Evolutionary conservation across 345 rosid genomes (phyloP), one percentile per base, ranked within the genome.

Genomic region (Cochlearia excelsa): DNA sequence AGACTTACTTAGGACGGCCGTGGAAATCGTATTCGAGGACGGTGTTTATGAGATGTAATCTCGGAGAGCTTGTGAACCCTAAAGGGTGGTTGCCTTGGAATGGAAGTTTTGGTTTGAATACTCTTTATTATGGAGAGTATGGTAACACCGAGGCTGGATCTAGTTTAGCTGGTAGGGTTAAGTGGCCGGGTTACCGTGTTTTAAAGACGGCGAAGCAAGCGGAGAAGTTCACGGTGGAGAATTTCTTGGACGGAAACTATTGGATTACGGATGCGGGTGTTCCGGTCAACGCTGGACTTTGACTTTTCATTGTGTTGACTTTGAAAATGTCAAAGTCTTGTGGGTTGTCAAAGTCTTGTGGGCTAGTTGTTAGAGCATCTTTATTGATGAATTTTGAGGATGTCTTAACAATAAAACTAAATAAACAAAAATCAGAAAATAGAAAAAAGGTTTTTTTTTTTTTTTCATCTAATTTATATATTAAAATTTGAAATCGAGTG

Each of bases 21-120:
- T 92, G 98, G 98, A 49, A 75, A 41, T 42, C 74, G 65, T 86
- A 82, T 60, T 88, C 98, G 9, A 82, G 92, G 66, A 88, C 98
- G 0, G 88, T 92, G 52, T 68, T 84, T 57, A 74, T 86, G 80
- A 84, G 70, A 73, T 67, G 81, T 49, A 53, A 1, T 9, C 50
- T 92, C 0, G 96, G 87, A 54, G 65, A 74, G 4, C 3, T 86
- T 47, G 68, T 92, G 9, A 54, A 70, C 38, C 75, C 82, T 0
- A 70, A 72, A 1, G 98, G 98, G 0, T 92, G 98, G 98, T 46
- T 74, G 45, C 81, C 90, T 1, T 92, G 96, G 96, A 77, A 68
- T 9, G 96, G 95, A 0, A 60, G 39, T 1, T 91, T 87, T 50
- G 98, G 88, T 29, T 43, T 91, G 59, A 75, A 56, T 38, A 91